Evolutionary conservation across 306 rosid genomes (phyloP).

Genomic region (Fragaria ananassa): DNA sequence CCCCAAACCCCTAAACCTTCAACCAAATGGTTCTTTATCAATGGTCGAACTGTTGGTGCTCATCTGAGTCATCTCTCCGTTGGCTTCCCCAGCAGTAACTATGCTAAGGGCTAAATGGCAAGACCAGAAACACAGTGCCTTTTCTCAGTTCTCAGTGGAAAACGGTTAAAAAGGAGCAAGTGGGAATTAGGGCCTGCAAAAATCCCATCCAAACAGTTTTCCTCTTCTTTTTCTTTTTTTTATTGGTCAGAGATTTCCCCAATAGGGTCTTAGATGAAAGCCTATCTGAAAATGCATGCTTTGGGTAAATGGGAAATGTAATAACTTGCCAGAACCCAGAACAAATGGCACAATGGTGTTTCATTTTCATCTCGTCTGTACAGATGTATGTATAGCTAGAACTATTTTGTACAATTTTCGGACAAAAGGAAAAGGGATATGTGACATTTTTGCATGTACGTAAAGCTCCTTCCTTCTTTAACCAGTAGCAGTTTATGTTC

Average conservation of each 20-base stretch:
- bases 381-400: too few species aligned
- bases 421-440: too few species aligned
- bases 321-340: too few species aligned
- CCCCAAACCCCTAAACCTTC: conserved; percentile 53
- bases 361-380: too few species aligned
- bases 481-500: background rate
- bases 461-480: background rate
- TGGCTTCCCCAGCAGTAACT: conserved; percentile 6
- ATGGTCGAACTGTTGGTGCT: conserved; percentile 41
- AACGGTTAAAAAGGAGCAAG: conserved; percentile 31
- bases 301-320: too few species aligned
- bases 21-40: conserved; percentile 42
- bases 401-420: too few species aligned
- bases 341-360: too few species aligned
- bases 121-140: conserved; percentile 58
- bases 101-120: conserved; percentile 64
- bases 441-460: background rate
- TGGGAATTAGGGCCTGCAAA: conserved; percentile 22
- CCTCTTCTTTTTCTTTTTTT: too few species aligned
- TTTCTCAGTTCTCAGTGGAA: conserved; percentile 57
- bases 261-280: background rate
- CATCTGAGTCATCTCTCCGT: background rate
- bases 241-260: background rate
- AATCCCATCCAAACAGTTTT: background rate
- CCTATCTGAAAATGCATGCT: too few species aligned